Evolutionary conservation across 192 early-diverging fungal species (phyloP), one percentile per base, ranked within the genome.

Genomic region (Coemansia asiatica): DNA sequence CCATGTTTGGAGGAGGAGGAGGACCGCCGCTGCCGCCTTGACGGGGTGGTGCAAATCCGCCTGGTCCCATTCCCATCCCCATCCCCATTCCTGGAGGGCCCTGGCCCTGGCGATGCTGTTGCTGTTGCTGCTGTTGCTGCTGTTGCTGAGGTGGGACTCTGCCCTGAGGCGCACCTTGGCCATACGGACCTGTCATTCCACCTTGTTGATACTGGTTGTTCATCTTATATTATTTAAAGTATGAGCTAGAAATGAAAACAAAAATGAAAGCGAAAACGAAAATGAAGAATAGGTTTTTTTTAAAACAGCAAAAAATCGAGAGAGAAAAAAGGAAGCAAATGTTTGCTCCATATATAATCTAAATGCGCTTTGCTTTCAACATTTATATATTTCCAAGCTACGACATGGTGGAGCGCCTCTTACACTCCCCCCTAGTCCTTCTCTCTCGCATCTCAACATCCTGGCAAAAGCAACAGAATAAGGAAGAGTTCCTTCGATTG

Each of bases 1-100:
- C 54, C 54, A 56, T 56, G 28, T 56, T 56, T 25, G 21, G 18
- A 12, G 5, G 12, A 15, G 54, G 15, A 10, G 22, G 22, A 27
- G 23, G 51, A 12, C 51, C 33, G 58, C 22, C 12, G 44, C 15
- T 9, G 22, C 59, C 59, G 25, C 59, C 44, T 29, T 63, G 63
- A 3, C 60, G 71, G 25, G 61, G 63, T 6, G 74, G 63, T 27
- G 64, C 72, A 40, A 61, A 59, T 1, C 72, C 66, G 22, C 56
- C 35, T 4, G 61, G 56, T 1, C 40, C 56, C 61, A 28, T 35
- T 48, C 21, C 49, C 38, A 58, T 31, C 0, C 40, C 56, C 61
- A 28, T 35, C 49, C 21, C 49, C 38, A 58, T 31, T 66, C 27
- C 40, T 44, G 46, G 26, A n/a, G 63, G 54, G n/a, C 54, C 54